Base-by-base conservation (phyloP, 148 eudicot species). In the Vaccinium corymbosum region DNA sequence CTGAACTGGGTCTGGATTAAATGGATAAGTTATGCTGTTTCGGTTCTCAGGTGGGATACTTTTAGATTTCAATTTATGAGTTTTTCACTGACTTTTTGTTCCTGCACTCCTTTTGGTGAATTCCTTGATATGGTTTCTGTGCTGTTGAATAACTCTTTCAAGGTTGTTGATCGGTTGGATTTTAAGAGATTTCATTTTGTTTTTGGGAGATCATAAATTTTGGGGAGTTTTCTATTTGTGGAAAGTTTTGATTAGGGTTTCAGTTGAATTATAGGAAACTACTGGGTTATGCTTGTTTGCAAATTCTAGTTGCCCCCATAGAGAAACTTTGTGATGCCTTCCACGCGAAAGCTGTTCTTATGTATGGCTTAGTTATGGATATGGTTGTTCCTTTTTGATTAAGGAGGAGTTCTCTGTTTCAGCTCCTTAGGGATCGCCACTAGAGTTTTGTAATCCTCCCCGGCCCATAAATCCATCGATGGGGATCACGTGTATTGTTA, bases 21-120 rank as follows among this genome's bases (percentile, higher is more conserved):
- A 91, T 92, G 94, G 94, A 90, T 82, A 86, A 52, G 76, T 81
- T 90, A 15, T 92, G 94, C 86, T 91, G 94, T 87, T 91, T 90
- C 84, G 82, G 57, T 81, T 87, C 94, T 71, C 91, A 86, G 89
- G 91, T 81, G 80, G 56, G 51, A 82, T 82, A 6, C 4, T 49
- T 20, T 81, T 16, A 19, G 8, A 76, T 82, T 27, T 61, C 17
- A 13, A 42, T 66, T 46, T 68, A 14, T 78, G 68, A 0, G 70
- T 51, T n/a, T 66, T 82, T 52, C 3, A 27, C 20, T 52, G 17
- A 42, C 46, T 42, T 42, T 78, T 78, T 2, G 51, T 73, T 75
- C 27, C 53, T 19, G 51, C 14, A 49, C 3, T 84, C 20, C 46
- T 42, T 7, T 68, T 81, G 56, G 22, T 49, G 48, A 48, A 64